Percentiles rank a stretch among this genome's conserved stretches.
These are phyloP conservation scores for Dendrobium nobile DNA, from an alignment of 106 monocot genomes.

Conservation along the genomic window DNA sequence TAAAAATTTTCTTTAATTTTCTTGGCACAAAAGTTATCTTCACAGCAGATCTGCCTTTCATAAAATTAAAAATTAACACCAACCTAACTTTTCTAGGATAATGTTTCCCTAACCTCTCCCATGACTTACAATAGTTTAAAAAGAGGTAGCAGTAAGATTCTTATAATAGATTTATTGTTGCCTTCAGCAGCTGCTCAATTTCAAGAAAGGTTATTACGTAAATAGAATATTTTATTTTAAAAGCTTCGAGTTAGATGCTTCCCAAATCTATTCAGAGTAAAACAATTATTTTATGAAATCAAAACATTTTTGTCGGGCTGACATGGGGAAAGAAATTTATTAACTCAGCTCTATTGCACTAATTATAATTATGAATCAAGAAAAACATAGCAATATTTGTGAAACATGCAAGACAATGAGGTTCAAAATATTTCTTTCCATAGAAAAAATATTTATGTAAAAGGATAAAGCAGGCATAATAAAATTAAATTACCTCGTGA, in stretches of 20 bases:
- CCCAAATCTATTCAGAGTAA: slow-evolving; percentile 1
- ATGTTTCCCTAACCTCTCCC: background rate
- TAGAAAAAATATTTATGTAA: background rate
- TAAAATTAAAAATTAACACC: background rate
- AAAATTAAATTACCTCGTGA: slow-evolving; percentile 15
- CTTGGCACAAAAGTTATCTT: background rate
- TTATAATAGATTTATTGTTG: background rate
- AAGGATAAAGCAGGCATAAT: background rate
- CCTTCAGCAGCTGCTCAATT: background rate
- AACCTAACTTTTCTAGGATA: background rate
- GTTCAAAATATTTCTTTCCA: background rate
- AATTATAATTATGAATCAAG: background rate
- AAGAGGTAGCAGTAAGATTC: background rate
- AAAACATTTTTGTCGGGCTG: background rate
- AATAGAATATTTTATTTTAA: background rate
- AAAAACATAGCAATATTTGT: background rate
- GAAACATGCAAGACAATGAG: background rate
- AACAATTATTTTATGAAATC: background rate
- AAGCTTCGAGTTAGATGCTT: background rate
- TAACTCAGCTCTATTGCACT: background rate
- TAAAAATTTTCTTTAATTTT: background rate
- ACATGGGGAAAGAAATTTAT: background rate
- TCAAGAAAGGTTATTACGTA: background rate
- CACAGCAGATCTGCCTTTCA: background rate
- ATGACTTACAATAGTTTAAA: background rate